These are phyloP conservation scores for Fraxinus sp. DNA, from an alignment of 305 asterid species.

Conservation along the genomic window DNA sequence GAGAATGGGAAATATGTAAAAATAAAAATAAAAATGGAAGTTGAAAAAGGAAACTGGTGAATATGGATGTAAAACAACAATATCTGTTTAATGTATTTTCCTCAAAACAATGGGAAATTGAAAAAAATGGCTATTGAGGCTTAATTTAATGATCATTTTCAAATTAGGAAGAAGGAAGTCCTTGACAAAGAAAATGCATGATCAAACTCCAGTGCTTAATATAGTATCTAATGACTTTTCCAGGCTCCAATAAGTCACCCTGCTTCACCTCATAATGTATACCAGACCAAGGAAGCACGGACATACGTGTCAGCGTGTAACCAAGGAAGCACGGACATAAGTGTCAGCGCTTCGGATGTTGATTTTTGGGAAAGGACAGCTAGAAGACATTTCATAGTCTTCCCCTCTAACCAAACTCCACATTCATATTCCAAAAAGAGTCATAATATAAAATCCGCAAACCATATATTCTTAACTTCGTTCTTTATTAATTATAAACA, in stretches of 20 bases:
- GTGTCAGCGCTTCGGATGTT: neutral
- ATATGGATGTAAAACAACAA: neutral
- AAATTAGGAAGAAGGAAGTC: neutral
- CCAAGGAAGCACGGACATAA: neutral
- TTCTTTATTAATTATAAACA: neutral
- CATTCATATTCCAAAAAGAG: conserved; percentile 19
- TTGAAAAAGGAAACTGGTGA: neutral
- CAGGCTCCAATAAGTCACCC: neutral
- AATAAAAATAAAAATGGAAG: neutral
- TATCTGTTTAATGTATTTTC: neutral
- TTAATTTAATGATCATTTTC: neutral
- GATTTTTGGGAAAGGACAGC: neutral
- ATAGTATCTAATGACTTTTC: neutral
- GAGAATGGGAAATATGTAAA: neutral
- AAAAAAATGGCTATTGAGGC: neutral
- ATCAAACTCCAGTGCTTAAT: neutral
- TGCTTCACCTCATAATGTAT: neutral
- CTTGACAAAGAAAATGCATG: neutral
- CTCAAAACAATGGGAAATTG: neutral
- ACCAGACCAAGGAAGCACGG: neutral
- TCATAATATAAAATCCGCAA: neutral
- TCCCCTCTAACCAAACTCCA: conserved; percentile 18
- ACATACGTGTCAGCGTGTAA: neutral
- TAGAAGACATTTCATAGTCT: neutral
- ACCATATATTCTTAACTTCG: conserved; percentile 5